Base-by-base conservation (phyloP, 2,329 filamentous ascomycete genomes). In the Aureobasidium namibiae region DNA sequence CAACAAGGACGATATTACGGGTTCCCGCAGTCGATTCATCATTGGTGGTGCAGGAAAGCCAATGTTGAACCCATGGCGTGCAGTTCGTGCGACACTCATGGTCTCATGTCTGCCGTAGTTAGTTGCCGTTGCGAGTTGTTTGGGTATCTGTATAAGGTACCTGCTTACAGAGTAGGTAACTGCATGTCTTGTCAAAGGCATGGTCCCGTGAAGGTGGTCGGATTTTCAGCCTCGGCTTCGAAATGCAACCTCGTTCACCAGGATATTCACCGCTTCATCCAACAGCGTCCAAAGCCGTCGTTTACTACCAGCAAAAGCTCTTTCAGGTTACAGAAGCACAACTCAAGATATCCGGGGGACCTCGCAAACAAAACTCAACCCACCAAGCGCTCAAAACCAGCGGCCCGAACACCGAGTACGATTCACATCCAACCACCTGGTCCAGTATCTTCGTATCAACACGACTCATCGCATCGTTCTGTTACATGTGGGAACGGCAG, bases 31-130 rank as follows among this genome's bases (percentile, higher is more conserved):
- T 56, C 52, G 31, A n/a, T 26, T 36, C 23, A 11, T 7, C n/a
- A 18, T 29, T 23, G 14, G 52, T 45, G 26, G 29, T 44, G 52
- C 52, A 56, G 26, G 31, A 38, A 56, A 56, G 52, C 38, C 52
- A 34, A 34, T n/a, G 52, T 56, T 36, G 39, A 36, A 56, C 52
- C 24, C 18, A 56, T 56, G 52, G 52, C 52, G 52, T 45, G 39
- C 39, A 39, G 16, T 18, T 44, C 36, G 52, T 45, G 9, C 52
- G 11, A 56, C 39, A 29, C n/a, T 26, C 14, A 42, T 24, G 34
- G 14, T 36, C 21, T 26, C 39, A 36, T 24, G 10, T 18, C 24
- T 14, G 18, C 38, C 18, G 26, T 9, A 31, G n/a, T 54, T 10
- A 5, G 38, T 16, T 29, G 13, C 24, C 26, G 11, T 21, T 42